Percentiles rank a stretch among this genome's conserved stretches.
These are phyloP conservation scores for Hymenoscyphus linearis DNA, from an alignment of 2,329 filamentous ascomycete genomes.

Conservation along the genomic window DNA sequence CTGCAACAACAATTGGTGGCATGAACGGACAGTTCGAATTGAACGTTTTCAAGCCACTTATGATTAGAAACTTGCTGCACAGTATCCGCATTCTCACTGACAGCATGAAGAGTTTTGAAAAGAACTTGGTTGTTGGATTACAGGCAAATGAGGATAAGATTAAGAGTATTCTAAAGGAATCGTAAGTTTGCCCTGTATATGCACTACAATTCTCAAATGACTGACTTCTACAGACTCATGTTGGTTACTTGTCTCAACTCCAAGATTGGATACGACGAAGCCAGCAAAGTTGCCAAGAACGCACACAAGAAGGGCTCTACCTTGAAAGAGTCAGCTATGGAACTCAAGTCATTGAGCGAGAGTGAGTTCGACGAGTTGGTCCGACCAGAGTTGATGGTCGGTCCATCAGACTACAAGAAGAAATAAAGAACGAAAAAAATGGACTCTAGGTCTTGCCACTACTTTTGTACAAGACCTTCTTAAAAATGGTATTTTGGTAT, in stretches of 20 bases:
- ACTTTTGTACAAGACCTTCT: not conserved
- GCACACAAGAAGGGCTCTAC: constrained; percentile 97
- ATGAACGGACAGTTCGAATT: constrained; percentile 98
- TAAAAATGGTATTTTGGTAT: not conserved
- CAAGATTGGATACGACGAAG: constrained; percentile 96
- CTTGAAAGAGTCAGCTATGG: constrained; percentile 88
- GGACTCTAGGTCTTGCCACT: not conserved
- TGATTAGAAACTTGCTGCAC: constrained; percentile 94
- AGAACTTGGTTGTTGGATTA: constrained; percentile 82
- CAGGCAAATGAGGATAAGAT: constrained; percentile 95
- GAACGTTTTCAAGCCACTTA: constrained; percentile 96
- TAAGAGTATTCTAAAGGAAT: constrained; percentile 83
- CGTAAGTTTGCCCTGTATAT: constrained; percentile 50
- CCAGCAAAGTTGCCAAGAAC: constrained; percentile 95
- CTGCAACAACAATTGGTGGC: constrained; percentile 85
- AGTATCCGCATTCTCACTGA: constrained; percentile 83
- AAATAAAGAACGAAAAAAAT: constrained; percentile 12
- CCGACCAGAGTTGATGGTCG: constrained; percentile 90
- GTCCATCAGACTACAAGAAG: constrained; percentile 62
- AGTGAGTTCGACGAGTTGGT: constrained; percentile 90
- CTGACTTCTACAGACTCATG: constrained; percentile 67
- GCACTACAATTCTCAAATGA: constrained; percentile 19
- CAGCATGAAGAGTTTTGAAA: constrained; percentile 91
- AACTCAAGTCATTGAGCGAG: constrained; percentile 81
- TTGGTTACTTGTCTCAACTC: constrained; percentile 96